A percentile compares a stretch with the other conserved stretches of the same genome.
Conservation (phyloP, 257 asterid species). For the Penstemon eatonii region DNA sequence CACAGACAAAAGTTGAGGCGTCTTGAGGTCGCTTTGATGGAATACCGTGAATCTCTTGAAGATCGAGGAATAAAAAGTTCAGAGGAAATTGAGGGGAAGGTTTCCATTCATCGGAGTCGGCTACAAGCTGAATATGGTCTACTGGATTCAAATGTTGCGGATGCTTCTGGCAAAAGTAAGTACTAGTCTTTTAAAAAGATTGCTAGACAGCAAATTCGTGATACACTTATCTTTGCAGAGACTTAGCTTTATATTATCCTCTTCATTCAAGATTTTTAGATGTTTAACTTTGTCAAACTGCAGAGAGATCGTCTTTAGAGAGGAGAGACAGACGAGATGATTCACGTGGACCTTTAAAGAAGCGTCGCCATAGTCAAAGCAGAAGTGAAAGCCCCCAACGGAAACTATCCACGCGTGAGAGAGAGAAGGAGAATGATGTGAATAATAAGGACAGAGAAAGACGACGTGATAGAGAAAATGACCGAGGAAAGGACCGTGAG, state of each 20-base stretch:
- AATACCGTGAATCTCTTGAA: conserved; percentile 90
- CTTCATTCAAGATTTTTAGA: too few species aligned
- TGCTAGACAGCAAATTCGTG: neutral
- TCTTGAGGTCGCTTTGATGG: conserved; percentile 84
- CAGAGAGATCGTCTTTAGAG: conserved; percentile 55
- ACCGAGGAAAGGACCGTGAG: conserved; percentile 48
- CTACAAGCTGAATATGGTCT: conserved; percentile 75
- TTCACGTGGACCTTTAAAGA: conserved; percentile 55
- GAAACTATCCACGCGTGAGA: conserved; percentile 53
- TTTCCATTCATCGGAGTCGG: conserved; percentile 59
- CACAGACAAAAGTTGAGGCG: conserved; percentile 84
- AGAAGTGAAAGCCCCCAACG: conserved; percentile 72
- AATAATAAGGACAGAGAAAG: conserved; percentile 53
- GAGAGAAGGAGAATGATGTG: conserved; percentile 57
- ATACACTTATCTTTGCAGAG: neutral
- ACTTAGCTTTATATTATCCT: neutral
- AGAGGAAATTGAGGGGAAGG: conserved; percentile 80
- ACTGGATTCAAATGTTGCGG: conserved; percentile 47
- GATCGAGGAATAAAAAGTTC: conserved; percentile 60
- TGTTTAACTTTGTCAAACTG: conserved; percentile 24
- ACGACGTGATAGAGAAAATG: conserved; percentile 55
- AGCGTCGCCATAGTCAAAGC: conserved; percentile 73
- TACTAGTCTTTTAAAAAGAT: conserved; percentile 18
- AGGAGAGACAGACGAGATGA: conserved; percentile 59
- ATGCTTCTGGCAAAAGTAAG: conserved; percentile 67